Evolutionary conservation across 2,329 filamentous ascomycete species (phyloP), one percentile per base, ranked within the genome.

Genomic region (Chrysosporium keratinophilum): DNA sequence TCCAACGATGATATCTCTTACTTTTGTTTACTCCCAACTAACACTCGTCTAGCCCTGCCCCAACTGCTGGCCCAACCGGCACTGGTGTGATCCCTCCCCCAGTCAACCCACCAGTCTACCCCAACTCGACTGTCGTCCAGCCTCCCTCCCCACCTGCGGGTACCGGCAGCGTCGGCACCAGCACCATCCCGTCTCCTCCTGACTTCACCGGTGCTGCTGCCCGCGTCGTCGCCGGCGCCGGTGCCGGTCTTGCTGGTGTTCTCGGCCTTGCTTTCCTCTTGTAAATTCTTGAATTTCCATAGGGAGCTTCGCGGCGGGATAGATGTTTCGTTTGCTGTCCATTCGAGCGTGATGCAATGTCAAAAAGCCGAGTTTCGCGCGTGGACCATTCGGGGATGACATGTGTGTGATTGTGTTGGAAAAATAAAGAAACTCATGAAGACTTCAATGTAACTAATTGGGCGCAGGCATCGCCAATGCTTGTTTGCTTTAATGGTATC

Each of bases 181-280:
- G 60, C 59, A 65, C 63, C 57, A 62, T 64, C 19, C 50, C 61
- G 57, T 62, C 65, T 28, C 50, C 61, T 31, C 58, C 65, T 23
- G 52, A 64, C 11, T 77, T 73, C 74, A 78, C 76, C 56, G 77
- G 76, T 54, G 77, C 74, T 62, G 76, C 75, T 63, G 69, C 70
- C 64, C 73, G 76, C 69, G 70, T 68, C 57, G 69, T 69, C 54
- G 69, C 65, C 44, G 72, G 71, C 54, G 71, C 71, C 40, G 76
- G 75, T 64, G 76, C 73, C 56, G 75, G 74, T 62, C 69, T 80
- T 58, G 73, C 75, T 56, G 76, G 74, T 64, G 67, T 79, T 60
- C 70, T 77, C 63, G 77, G 74, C 69, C 69, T 76, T 59, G 74
- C 73, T 63, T 69, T 67, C 63, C 59, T 75, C 54, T 64, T 75